A percentile compares a stretch with the other conserved stretches of the same genome.
These are phyloP conservation scores for Aegilops speltoides DNA, from an alignment of 176 grass and related monocot genomes.

Conservation along the genomic window DNA sequence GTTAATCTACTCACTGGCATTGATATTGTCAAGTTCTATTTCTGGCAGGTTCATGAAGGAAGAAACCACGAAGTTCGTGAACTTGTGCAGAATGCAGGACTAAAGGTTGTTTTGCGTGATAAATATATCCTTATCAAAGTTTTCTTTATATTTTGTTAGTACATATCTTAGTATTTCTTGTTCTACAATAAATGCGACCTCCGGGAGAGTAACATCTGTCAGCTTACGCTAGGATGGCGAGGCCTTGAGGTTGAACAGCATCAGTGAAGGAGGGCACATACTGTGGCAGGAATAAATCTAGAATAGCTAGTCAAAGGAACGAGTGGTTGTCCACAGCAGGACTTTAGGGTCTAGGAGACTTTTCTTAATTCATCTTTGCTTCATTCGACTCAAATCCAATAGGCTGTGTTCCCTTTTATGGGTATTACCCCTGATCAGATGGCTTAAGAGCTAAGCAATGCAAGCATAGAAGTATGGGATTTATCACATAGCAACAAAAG, in stretches of 20 bases:
- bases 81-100: constrained; percentile 84
- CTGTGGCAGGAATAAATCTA: not conserved
- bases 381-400: not conserved
- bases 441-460: not conserved
- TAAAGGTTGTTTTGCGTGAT: constrained; percentile 65
- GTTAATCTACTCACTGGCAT: constrained; percentile 1
- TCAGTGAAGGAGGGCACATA: not conserved
- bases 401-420: not conserved
- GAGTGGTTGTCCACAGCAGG: not conserved
- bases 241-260: not conserved
- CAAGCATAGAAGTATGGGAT: not conserved
- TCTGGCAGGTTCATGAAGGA: constrained; percentile 95
- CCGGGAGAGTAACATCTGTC: not conserved
- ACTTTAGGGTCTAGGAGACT: not conserved
- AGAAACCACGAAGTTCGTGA: constrained; percentile 93
- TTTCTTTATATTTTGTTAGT: not conserved
- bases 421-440: not conserved
- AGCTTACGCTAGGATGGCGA: not conserved
- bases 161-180: constrained; percentile 6
- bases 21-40: constrained; percentile 39
- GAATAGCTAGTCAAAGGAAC: not conserved
- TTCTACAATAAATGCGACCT: constrained; percentile 1
- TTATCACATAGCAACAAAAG: not conserved
- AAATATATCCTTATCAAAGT: constrained; percentile 4
- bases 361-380: not conserved